phyloP scores from a whole-genome alignment of 164 flowering plant genomes.

The Amborella trichopoda region DNA sequence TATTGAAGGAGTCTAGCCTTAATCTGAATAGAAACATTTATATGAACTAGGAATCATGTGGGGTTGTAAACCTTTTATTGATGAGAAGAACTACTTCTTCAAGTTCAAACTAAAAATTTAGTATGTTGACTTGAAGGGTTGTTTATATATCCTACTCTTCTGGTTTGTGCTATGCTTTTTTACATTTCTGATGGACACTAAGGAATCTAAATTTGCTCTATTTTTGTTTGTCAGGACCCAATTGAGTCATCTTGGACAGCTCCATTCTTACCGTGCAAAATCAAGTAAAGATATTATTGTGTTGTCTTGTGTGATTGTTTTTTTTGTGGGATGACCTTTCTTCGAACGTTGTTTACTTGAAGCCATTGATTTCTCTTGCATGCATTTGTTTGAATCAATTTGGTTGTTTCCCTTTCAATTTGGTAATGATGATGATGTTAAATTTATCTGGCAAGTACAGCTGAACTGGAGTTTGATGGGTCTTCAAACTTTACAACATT shows the following conservation, averaged over 20 bases:
- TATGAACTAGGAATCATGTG: too few species aligned
- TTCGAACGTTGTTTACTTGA: background rate
- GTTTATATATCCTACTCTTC: too few species aligned
- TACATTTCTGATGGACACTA: too few species aligned
- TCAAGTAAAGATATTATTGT: constrained; percentile 18
- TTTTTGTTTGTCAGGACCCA: constrained; percentile 14
- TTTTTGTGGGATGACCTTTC: background rate
- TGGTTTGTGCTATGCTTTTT: too few species aligned
- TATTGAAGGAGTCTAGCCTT: too few species aligned
- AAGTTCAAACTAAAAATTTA: too few species aligned
- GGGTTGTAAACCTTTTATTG: too few species aligned
- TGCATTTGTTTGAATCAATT: too few species aligned
- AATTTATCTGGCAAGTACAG: background rate
- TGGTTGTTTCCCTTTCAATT: background rate
- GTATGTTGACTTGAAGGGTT: too few species aligned
- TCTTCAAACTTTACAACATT: constrained; percentile 21
- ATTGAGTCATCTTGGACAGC: constrained; percentile 14
- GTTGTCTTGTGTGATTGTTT: background rate
- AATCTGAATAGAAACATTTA: too few species aligned
- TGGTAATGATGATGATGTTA: background rate
- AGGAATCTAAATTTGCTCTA: background rate
- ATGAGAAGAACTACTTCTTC: too few species aligned
- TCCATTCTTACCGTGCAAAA: constrained; percentile 22
- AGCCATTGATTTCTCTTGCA: too few species aligned
- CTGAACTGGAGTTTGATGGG: constrained; percentile 29